phyloP scores from a whole-genome alignment of 345 rosid genomes.

The Ricinus communis region DNA sequence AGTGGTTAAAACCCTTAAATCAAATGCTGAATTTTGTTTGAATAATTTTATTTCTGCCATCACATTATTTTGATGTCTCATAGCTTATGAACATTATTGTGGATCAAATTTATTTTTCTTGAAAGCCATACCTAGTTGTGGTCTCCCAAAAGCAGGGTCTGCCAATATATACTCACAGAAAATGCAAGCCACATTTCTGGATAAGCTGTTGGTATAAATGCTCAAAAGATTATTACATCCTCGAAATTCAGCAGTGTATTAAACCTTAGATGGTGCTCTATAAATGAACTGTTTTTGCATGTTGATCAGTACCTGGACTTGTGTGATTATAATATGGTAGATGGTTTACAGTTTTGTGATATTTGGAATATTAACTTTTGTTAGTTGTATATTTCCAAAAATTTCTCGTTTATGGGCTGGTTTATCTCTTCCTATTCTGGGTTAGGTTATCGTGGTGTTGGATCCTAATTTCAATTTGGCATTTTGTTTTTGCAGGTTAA shows the following conservation, averaged over 20 bases:
- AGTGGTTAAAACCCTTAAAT: background rate
- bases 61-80: background rate
- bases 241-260: background rate
- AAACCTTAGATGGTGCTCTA: background rate
- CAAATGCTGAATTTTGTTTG: background rate
- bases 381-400: background rate
- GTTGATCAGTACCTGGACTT: background rate
- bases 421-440: background rate
- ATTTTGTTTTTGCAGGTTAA: slow-evolving; percentile 57
- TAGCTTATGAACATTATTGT: background rate
- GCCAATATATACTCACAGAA: background rate
- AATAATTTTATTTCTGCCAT: background rate
- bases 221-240: background rate
- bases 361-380: background rate
- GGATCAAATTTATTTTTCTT: background rate
- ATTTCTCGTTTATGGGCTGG: background rate
- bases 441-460: background rate
- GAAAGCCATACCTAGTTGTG: background rate
- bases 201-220: background rate
- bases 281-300: background rate
- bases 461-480: background rate
- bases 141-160: background rate
- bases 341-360: background rate
- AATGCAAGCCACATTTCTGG: background rate
- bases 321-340: too few relatives aligned